Evolutionary conservation across 768 basidiomycete genomes (phyloP), one percentile per base, ranked within the genome.

Genomic region (Pseudohyphozyma bogoriensis): DNA sequence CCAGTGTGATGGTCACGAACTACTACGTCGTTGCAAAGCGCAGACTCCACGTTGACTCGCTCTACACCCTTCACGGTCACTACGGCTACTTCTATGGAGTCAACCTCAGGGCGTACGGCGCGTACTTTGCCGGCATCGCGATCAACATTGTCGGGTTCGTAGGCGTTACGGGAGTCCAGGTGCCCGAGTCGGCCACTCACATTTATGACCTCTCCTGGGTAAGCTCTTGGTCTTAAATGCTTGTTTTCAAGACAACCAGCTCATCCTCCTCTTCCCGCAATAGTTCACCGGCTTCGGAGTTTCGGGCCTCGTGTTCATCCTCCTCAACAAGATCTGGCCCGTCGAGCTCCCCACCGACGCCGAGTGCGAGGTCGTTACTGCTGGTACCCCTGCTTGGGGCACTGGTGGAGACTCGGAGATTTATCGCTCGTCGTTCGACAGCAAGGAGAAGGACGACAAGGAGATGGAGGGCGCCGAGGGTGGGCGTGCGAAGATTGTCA

Each of bases 71-170:
- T 11, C 7, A 42, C 13, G 71, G 51, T 77, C 79, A 50, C 83
- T 89, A 88, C 72, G 83, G 77, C 74, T 88, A 89, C 71, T 85
- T 80, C 0, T 79, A 77, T 51, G 86, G 86, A 2, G 70, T 87
- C 71, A 88, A 89, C 75, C 79, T 83, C 74, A 77, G 84, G 79
- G 75, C 70, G 1, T 85, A 69, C 56, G 75, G 64, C 28, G 74
- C 73, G 12, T 76, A 86, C 70, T 77, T 85, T 56, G 70, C 82
- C 37, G 86, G 88, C 22, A 86, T 90, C 64, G 77, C 85, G 12
- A 84, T 89, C 72, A 89, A 89, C 71, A 82, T 86, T 18, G 83
- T 86, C 40, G 87, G 86, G 10, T 89, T 89, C 63, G 83, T 82
- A 15, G 85, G 85, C 55, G 84, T 85, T 80, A 81, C 65, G 12